These are phyloP conservation scores for Grosmannia huntii DNA, from an alignment of 2,329 filamentous ascomycete genomes.

Conservation along the genomic window DNA sequence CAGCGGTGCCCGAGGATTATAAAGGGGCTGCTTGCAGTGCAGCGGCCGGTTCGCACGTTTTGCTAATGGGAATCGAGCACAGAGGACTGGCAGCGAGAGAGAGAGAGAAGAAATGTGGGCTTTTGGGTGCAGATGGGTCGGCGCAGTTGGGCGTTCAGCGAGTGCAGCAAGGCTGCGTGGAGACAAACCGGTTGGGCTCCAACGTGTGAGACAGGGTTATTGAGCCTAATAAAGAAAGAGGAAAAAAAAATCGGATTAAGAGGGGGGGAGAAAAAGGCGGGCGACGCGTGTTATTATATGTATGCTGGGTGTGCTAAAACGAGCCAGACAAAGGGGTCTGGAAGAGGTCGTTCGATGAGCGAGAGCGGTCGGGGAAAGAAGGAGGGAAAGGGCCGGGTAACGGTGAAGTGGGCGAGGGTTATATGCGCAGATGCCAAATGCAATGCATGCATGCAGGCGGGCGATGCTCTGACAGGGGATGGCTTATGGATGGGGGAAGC, in stretches of 20 bases:
- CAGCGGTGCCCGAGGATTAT: conserved; percentile 21
- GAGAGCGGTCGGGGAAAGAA: background rate
- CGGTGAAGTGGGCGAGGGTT: background rate
- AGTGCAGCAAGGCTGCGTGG: conserved; percentile 14
- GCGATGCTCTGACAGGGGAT: background rate
- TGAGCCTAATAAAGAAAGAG: conserved; percentile 3
- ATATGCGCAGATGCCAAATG: background rate
- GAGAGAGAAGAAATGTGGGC: background rate
- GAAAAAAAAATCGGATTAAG: background rate
- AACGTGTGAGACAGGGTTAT: background rate
- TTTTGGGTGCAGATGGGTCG: background rate
- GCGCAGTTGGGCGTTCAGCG: background rate
- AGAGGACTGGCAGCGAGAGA: background rate
- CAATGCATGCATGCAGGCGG: background rate
- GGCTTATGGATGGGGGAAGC: background rate
- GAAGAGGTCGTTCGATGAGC: background rate
- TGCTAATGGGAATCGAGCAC: background rate
- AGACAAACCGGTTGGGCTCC: conserved; percentile 6
- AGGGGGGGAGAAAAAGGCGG: background rate
- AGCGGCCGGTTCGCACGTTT: background rate
- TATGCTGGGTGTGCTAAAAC: background rate
- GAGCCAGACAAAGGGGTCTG: background rate
- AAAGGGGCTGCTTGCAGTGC: conserved; percentile 11
- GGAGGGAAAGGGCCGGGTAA: background rate
- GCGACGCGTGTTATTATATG: background rate